Evolutionary conservation across 2,329 filamentous ascomycete species (phyloP).

Genomic region (Hyphodiscus sp.): DNA sequence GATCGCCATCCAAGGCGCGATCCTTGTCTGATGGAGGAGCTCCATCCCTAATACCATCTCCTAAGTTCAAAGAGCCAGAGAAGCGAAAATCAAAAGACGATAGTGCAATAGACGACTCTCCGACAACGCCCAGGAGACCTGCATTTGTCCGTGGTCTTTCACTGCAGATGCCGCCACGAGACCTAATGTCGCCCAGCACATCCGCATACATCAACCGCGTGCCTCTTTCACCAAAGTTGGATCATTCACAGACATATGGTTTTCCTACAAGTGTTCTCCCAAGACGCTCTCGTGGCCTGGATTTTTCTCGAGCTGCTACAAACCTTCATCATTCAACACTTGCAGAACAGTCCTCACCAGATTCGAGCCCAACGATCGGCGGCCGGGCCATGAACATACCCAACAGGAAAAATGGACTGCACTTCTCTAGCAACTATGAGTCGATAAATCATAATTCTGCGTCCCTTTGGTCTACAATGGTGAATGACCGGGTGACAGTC

Average conservation of each 20-base stretch:
- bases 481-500: slow-evolving; percentile 60
- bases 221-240: slow-evolving; percentile 79
- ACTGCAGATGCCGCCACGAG: slow-evolving; percentile 59
- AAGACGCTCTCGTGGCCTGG: slow-evolving; percentile 79
- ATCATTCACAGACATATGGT: slow-evolving; percentile 76
- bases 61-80: slow-evolving; percentile 29
- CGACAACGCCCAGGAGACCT: slow-evolving; percentile 68
- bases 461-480: slow-evolving; percentile 65
- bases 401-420: slow-evolving; percentile 38
- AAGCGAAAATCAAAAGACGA: slow-evolving; percentile 29
- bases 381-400: slow-evolving; percentile 63
- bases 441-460: slow-evolving; percentile 51
- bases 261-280: slow-evolving; percentile 85
- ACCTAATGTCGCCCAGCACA: slow-evolving; percentile 35
- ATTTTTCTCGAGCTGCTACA: slow-evolving; percentile 89
- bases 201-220: slow-evolving; percentile 48
- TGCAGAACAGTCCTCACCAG: slow-evolving; percentile 79
- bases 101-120: slow-evolving; percentile 34
- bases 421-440: slow-evolving; percentile 50
- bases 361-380: slow-evolving; percentile 81
- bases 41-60: slow-evolving; percentile 28
- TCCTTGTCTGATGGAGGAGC: slow-evolving; percentile 27
- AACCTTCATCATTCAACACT: slow-evolving; percentile 94
- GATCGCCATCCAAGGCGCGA: slow-evolving; percentile 29
- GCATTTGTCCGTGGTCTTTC: slow-evolving; percentile 60